Conservation (phyloP, 2,329 filamentous ascomycete species). For the Cyphellophora attinorum region DNA sequence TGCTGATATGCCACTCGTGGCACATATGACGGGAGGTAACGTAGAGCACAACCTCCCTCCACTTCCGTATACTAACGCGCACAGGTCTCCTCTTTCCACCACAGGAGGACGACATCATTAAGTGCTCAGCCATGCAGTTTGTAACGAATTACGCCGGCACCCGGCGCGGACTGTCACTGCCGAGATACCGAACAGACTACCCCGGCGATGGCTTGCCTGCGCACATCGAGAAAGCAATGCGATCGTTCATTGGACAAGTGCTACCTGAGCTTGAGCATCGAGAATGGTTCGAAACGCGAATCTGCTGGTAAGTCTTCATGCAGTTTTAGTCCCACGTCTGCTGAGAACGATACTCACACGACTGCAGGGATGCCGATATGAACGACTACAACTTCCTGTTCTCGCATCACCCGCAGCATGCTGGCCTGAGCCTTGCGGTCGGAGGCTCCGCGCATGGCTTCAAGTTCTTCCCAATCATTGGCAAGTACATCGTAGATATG, state of each 20-base stretch:
- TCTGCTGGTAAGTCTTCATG: no score
- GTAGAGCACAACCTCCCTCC: not conserved
- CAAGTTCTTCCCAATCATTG: slow-evolving; percentile 43
- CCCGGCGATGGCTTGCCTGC: slow-evolving; percentile 5
- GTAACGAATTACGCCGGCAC: slow-evolving; percentile 4
- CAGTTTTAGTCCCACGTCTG: no score
- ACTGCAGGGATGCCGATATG: slow-evolving; percentile 15
- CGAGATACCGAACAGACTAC: slow-evolving; percentile 1
- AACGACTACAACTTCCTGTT: slow-evolving; percentile 18
- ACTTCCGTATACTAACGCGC: not conserved
- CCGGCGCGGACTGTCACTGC: not conserved
- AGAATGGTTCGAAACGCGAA: slow-evolving; percentile 3
- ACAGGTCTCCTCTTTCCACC: slow-evolving; percentile 5
- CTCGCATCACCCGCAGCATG: slow-evolving; percentile 10
- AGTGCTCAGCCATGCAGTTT: slow-evolving; percentile 3
- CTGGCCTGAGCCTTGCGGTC: slow-evolving; percentile 30
- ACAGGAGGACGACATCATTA: slow-evolving; percentile 2
- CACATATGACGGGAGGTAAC: slow-evolving; percentile 3
- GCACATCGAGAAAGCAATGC: slow-evolving; percentile 3
- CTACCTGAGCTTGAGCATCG: slow-evolving; percentile 7
- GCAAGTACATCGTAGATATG: slow-evolving; percentile 38
- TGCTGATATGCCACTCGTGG: slow-evolving; percentile 35
- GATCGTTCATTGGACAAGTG: slow-evolving; percentile 2
- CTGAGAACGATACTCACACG: no score
- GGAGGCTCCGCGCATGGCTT: slow-evolving; percentile 35